A percentile compares a stretch with the other conserved stretches of the same genome.
Conservation (phyloP, 2,329 filamentous ascomycete species). For the Monilinia polystroma region DNA sequence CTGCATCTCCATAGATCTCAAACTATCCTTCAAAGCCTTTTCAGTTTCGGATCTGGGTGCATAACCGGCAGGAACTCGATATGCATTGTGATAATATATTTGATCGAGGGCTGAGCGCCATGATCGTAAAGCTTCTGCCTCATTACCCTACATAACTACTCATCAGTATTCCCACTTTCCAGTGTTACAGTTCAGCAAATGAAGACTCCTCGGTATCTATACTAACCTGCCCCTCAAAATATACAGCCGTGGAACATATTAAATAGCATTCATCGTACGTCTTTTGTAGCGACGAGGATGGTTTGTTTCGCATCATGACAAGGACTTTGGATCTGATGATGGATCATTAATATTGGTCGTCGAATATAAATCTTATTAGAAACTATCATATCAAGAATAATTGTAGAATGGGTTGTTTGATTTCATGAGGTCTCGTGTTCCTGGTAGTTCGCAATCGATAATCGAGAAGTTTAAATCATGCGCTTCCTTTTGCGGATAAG, state of each 20-base stretch:
- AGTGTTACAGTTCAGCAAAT: background rate
- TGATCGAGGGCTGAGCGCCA: conserved; percentile 88
- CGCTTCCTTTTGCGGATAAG: conserved; percentile 9
- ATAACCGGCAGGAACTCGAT: conserved; percentile 67
- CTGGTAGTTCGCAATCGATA: conserved; percentile 11
- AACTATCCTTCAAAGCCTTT: conserved; percentile 74
- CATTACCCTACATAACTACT: conserved; percentile 66
- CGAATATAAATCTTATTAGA: background rate
- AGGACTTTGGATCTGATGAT: conserved; percentile 5
- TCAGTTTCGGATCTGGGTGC: conserved; percentile 78
- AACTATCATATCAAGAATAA: background rate
- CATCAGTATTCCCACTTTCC: background rate
- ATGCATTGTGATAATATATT: conserved; percentile 82
- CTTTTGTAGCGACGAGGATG: conserved; percentile 80
- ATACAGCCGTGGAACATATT: conserved; percentile 91
- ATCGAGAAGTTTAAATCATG: conserved; percentile 14
- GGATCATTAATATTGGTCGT: conserved; percentile 4
- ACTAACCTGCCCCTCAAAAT: conserved; percentile 86
- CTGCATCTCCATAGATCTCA: conserved; percentile 81
- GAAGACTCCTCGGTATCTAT: background rate
- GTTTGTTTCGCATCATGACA: conserved; percentile 53
- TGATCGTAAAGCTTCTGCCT: conserved; percentile 83
- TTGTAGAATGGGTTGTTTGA: conserved; percentile 2
- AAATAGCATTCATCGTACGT: conserved; percentile 97
- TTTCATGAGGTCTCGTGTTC: conserved; percentile 9